phyloP scores from a whole-genome alignment of 257 asterid genomes.

The Solanum clarkiae region DNA sequence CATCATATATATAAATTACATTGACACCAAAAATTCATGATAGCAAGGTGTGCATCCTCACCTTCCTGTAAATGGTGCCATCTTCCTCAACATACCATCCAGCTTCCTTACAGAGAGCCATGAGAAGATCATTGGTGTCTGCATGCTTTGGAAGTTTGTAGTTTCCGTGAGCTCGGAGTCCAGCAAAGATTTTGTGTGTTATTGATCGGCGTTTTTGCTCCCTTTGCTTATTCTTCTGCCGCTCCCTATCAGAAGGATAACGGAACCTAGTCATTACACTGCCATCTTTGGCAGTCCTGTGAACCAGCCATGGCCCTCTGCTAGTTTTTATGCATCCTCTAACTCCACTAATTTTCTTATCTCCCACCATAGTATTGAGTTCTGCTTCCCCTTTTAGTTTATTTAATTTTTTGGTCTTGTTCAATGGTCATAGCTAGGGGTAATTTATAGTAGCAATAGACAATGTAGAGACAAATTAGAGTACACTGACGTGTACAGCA shows the following conservation, averaged over 20 bases:
- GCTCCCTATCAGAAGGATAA: slow-evolving; percentile 51
- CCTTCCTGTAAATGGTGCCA: slow-evolving; percentile 44
- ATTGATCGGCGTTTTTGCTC: slow-evolving; percentile 45
- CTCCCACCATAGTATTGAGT: slow-evolving; percentile 1
- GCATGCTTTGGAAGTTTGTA: slow-evolving; percentile 53
- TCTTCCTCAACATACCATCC: slow-evolving; percentile 78
- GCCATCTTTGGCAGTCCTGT: slow-evolving; percentile 40
- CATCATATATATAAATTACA: neutral
- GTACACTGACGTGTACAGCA: neutral
- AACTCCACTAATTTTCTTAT: slow-evolving; percentile 2
- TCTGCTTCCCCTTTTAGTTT: neutral
- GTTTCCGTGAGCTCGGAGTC: slow-evolving; percentile 54
- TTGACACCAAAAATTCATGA: neutral
- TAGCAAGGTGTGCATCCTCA: neutral
- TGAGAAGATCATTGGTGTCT: slow-evolving; percentile 62
- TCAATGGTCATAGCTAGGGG: neutral
- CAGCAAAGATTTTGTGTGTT: slow-evolving; percentile 49
- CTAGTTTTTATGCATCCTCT: slow-evolving; percentile 60
- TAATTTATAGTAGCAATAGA: neutral
- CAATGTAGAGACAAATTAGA: neutral
- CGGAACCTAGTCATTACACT: slow-evolving; percentile 33
- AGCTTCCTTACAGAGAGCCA: slow-evolving; percentile 65
- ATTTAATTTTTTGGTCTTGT: neutral
- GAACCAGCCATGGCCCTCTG: slow-evolving; percentile 68
- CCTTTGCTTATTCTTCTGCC: slow-evolving; percentile 50